phyloP scores from a whole-genome alignment of 331 rosid genomes.

The Quercus tomentella region DNA sequence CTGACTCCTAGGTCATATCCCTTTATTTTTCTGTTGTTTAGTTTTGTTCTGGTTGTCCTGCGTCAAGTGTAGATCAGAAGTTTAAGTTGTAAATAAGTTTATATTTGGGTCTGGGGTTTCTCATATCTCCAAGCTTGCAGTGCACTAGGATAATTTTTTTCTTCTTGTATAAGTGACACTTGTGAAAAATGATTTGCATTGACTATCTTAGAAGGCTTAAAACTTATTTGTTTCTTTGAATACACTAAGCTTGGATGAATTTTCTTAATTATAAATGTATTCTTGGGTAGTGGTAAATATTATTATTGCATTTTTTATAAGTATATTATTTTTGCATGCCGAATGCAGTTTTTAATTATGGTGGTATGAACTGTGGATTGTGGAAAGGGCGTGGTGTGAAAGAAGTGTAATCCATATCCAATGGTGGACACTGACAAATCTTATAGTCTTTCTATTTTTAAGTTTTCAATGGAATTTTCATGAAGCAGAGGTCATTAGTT shows the following conservation, averaged over 20 bases:
- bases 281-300: background rate
- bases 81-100: background rate
- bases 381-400: background rate
- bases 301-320: background rate
- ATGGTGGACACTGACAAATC: background rate
- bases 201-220: background rate
- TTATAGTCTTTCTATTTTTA: background rate
- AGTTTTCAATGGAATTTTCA: background rate
- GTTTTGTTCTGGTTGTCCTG: no score
- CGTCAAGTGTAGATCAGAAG: no score
- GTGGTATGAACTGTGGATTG: background rate
- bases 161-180: background rate
- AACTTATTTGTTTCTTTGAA: background rate
- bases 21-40: no score
- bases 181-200: background rate
- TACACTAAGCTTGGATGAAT: background rate
- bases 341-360: background rate
- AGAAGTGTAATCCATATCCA: background rate
- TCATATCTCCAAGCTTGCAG: background rate
- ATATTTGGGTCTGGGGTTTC: slow-evolving; percentile 4
- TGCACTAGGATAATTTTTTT: background rate
- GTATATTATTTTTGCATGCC: background rate
- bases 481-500: no score
- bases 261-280: background rate
- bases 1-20: no score